Evolutionary conservation across 2,329 filamentous ascomycete genomes (phyloP), one percentile per base, ranked within the genome.

Genomic region (Colletotrichum graminicola): DNA sequence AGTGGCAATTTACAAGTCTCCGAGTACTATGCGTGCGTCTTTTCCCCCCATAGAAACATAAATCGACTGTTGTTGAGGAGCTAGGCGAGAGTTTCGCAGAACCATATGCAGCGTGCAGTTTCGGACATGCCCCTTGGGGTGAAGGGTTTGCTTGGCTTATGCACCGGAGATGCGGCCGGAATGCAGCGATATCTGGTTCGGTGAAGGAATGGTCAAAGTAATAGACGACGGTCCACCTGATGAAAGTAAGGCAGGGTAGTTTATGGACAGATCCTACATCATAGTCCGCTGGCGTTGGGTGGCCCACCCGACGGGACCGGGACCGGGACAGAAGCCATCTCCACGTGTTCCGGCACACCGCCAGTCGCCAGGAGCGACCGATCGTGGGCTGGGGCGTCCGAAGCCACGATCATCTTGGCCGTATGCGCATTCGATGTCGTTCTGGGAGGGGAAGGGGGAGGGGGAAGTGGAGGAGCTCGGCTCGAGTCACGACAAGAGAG

Each of bases 271-370:
- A 18, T 21, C 18, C 41, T 43, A 43, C 18, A 5, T 23, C 21
- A 1, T 49, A 32, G 62, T 47, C 64, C 45, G 60, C 26, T 66
- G 60, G 66, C 39, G 57, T 51, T 26, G 41, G 52, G 47, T 54
- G 21, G 21, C 21, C 61, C 70, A 71, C 70, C 34, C 47, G 61
- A 72, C 66, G 66, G 66, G 60, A 45, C 54, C 60, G 68, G 70
- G 61, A 62, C 45, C 60, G 69, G 70, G 61, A 66, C 55, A 66
- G 66, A 57, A 69, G 60, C 52, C 39, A 55, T 23, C 36, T 34
- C 67, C 70, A 72, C 61, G 61, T 72, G 70, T 62, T 67, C 65
- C 61, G 62, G 55, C 61, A 72, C 66, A 71, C 66, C 70, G 70
- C 70, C 41, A 72, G 61, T 72, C 69, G 45, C 5, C 54, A 63